Percentiles rank a stretch among this genome's conserved stretches.
Evolutionary conservation across 495 filamentous ascomycete species (phyloP).

Genomic region (Copromyces sp.): DNA sequence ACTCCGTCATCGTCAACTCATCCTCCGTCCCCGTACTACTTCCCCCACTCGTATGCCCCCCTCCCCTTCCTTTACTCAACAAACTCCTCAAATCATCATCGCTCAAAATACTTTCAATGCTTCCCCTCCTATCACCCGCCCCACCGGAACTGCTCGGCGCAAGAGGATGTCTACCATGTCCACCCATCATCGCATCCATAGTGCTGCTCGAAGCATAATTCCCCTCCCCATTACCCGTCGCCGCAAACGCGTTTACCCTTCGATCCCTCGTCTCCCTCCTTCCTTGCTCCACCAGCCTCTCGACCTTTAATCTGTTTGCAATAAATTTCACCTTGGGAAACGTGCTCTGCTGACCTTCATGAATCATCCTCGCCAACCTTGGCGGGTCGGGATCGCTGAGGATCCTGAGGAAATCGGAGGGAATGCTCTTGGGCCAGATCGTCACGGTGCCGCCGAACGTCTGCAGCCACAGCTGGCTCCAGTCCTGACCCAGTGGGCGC

Average conservation of each 20-base stretch:
- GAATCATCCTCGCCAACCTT: slow-evolving; percentile 76
- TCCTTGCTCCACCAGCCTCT: slow-evolving; percentile 68
- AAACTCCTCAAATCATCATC: slow-evolving; percentile 18
- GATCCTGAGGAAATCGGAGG: slow-evolving; percentile 76
- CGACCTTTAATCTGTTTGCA: slow-evolving; percentile 72
- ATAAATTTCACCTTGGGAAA: slow-evolving; percentile 91
- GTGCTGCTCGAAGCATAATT: not conserved
- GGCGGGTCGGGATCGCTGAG: slow-evolving; percentile 68
- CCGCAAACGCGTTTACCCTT: slow-evolving; percentile 10
- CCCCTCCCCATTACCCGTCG: not conserved
- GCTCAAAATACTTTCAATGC: slow-evolving; percentile 19
- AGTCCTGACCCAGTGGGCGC: slow-evolving; percentile 86
- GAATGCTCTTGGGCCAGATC: slow-evolving; percentile 73
- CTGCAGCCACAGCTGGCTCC: slow-evolving; percentile 92
- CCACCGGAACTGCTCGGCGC: not conserved
- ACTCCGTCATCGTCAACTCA: slow-evolving; percentile 13
- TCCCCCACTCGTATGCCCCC: not conserved
- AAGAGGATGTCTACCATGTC: not conserved
- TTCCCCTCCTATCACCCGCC: slow-evolving; percentile 10
- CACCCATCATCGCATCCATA: not conserved
- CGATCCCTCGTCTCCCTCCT: slow-evolving; percentile 49
- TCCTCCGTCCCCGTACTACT: slow-evolving; percentile 9
- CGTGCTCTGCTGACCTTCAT: slow-evolving; percentile 71
- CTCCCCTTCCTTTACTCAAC: slow-evolving; percentile 3
- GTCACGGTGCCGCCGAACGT: slow-evolving; percentile 91